phyloP scores from a whole-genome alignment of 805 yeast genomes.

The Wickerhamiella shivajii region DNA sequence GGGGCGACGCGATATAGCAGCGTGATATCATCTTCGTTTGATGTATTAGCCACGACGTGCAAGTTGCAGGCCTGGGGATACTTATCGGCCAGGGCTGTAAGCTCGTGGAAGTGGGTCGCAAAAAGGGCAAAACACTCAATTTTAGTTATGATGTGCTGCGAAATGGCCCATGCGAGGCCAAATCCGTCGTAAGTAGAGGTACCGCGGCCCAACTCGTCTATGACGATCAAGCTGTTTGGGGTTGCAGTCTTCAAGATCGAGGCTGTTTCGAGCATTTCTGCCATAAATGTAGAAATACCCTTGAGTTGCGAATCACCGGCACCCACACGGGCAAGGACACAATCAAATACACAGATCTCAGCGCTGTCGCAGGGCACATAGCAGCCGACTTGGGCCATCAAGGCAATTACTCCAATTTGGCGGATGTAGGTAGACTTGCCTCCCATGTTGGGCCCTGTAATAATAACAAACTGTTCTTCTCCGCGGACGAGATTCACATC shows the following conservation, averaged over 20 bases:
- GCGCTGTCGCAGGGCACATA: slow-evolving; percentile 66
- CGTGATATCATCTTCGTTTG: slow-evolving; percentile 45
- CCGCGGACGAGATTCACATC: slow-evolving; percentile 56
- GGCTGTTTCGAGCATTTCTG: slow-evolving; percentile 92
- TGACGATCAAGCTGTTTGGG: slow-evolving; percentile 61
- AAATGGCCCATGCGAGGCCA: slow-evolving; percentile 94
- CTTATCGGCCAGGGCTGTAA: slow-evolving; percentile 61
- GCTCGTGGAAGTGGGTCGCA: slow-evolving; percentile 96
- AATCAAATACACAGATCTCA: slow-evolving; percentile 73
- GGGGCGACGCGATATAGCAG: slow-evolving; percentile 86
- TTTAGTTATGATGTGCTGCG: slow-evolving; percentile 62
- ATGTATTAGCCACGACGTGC: slow-evolving; percentile 68
- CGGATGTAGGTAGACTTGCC: slow-evolving; percentile 70
- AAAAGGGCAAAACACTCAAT: slow-evolving; percentile 70
- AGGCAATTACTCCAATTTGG: slow-evolving; percentile 52
- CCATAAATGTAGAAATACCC: slow-evolving; percentile 93
- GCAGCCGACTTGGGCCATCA: slow-evolving; percentile 68
- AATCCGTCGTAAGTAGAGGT: slow-evolving; percentile 92
- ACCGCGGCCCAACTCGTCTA: slow-evolving; percentile 94
- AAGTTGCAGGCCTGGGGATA: slow-evolving; percentile 52
- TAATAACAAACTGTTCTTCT: slow-evolving; percentile 55
- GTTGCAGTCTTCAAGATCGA: slow-evolving; percentile 73
- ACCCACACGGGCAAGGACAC: slow-evolving; percentile 92
- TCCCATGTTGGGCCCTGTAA: slow-evolving; percentile 86
- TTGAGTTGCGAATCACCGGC: slow-evolving; percentile 96